Evolutionary conservation across 441 rosid species (phyloP), one percentile per base, ranked within the genome.

Genomic region (Isatis lusitanica): DNA sequence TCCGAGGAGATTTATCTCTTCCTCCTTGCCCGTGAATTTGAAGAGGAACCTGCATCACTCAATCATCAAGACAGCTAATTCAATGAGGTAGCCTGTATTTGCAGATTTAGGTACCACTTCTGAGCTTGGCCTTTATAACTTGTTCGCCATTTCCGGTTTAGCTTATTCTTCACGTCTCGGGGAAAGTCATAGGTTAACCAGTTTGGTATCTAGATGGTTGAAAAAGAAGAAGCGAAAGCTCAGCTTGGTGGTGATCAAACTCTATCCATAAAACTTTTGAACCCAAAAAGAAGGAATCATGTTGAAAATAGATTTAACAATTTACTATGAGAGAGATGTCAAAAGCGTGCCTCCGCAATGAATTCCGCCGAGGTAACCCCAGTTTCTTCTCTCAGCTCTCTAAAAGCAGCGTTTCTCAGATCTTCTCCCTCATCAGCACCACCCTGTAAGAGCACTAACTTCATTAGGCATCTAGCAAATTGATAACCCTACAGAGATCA

Each of bases 331-430:
- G 71, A 59, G 71, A 28, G 44, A 70, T 35, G 73, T 21, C 39
- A 80, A 53, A 57, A 57, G 66, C 84, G 53, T 69, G 79, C 94
- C 91, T 87, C 94, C 16, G 94, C 91, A 59, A 87, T 48, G 76
- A 89, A 80, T 71, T 84, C 87, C 1, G 90, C 89, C 0, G 94
- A 89, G 44, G 85, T 84, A 75, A 89, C 92, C 9, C 94, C 92
- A 0, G 94, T 89, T 80, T 89, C 94, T 85, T 89, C 94, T 83
- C 90, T 84, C 46, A 89, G 64, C 77, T 89, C 94, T 74, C 94
- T 83, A 31, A 81, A 80, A 47, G 88, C 91, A 16, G 92, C 92
- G 50, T 74, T 76, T 79, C 81, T 87, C 31, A 85, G 64, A 78
- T 89, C 94, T 77, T 87, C 92, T 6, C 85, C 87, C 33, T 84